Evolutionary conservation across 2,329 filamentous ascomycete genomes (phyloP), one percentile per base, ranked within the genome.

Genomic region (Ceratocystis ficicola): DNA sequence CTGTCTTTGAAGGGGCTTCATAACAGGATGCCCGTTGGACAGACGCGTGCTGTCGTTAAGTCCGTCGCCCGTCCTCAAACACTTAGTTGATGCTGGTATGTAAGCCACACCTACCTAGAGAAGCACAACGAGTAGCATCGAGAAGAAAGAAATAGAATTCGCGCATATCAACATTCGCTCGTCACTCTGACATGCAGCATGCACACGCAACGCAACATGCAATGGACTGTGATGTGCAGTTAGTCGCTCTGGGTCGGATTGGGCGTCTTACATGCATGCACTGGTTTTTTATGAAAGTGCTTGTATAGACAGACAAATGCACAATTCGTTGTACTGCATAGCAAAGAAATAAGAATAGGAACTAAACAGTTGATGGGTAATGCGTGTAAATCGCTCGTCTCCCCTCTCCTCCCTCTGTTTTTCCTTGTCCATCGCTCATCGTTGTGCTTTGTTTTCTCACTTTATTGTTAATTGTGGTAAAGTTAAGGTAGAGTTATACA

Each of bases 21-120:
- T 7, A 48, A 63, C 5, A 36, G 63, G 32, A 66, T 50, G 65
- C 44, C 60, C 15, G 46, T 22, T 30, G 15, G 17, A n/a, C 12
- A 6, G 10, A 6, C 10, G 30, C 32, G 15, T 41, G 36, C 36
- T 41, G 36, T 41, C 36, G 36, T 32, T 30, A 57, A 57, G 52
- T 57, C 52, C 22, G 52, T 30, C 17, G 1, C 52, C 52, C 25
- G 22, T 22, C 50, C 17, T 22, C 52, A 57, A 12, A 17, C 20
- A 20, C 52, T 32, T 17, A 20, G 22, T 48, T 48, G 44, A 48
- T 20, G 22, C 52, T 7, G 20, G 32, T 3, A 32, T 52, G 48
- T 28, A 52, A 32, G 25, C 25, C 28, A 59, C 28, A 59, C 6
- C 12, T 30, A 59, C 5, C 55, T 3, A 6, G n/a, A 25, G 7